phyloP scores from a whole-genome alignment of 2,329 filamentous ascomycete species.

The Zasmidium citrigriseum region DNA sequence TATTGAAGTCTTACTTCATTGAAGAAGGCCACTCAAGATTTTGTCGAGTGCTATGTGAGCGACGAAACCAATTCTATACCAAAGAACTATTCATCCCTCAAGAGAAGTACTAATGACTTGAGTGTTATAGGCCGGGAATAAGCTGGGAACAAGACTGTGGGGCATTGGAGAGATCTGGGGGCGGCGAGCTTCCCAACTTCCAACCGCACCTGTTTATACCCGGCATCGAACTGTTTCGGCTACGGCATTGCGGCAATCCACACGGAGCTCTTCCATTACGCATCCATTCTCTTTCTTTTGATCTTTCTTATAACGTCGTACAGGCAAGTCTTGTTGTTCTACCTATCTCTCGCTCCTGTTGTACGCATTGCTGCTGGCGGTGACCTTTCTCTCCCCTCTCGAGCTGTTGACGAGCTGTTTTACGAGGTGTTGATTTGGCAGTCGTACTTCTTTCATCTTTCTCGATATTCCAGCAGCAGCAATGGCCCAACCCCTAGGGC shows the following conservation, averaged over 20 bases:
- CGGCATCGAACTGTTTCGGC: slow-evolving; percentile 1
- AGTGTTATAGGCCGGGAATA: background rate
- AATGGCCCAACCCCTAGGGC: slow-evolving; percentile 19
- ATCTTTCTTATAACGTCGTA: background rate
- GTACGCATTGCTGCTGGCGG: background rate
- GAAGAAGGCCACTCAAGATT: too few species aligned
- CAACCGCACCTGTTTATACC: background rate
- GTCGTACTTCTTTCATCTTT: background rate
- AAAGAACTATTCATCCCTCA: too few species aligned
- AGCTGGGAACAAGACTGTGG: background rate
- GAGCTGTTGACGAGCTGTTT: too few species aligned
- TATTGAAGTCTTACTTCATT: too few species aligned
- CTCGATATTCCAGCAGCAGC: background rate
- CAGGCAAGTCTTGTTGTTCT: too few species aligned
- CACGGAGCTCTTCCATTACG: background rate
- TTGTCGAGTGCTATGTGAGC: too few species aligned
- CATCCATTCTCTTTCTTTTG: background rate
- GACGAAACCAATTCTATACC: too few species aligned
- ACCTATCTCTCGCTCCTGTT: too few species aligned
- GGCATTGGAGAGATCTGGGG: background rate
- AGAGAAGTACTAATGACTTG: background rate
- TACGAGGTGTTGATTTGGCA: background rate
- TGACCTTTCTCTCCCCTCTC: background rate
- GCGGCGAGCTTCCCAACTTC: background rate
- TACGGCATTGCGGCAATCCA: background rate